Evolutionary conservation across 495 filamentous ascomycete species (phyloP).

Genomic region (Sabuloglossum arenarium): DNA sequence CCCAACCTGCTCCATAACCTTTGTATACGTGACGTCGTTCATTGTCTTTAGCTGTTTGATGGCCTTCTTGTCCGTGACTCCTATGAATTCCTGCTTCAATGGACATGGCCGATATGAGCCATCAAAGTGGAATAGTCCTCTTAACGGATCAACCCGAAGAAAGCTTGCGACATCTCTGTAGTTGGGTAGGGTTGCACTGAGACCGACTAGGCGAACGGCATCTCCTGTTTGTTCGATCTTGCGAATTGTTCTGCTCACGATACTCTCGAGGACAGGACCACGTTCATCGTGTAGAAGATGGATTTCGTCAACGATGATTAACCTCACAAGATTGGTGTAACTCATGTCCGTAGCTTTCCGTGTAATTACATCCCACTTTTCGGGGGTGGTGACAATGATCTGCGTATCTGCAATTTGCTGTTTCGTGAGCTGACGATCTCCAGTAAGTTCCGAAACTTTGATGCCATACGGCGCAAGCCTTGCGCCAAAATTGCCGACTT

Average conservation of each 20-base stretch:
- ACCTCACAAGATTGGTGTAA: conserved; percentile 87
- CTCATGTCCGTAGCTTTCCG: conserved; percentile 92
- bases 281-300: conserved; percentile 95
- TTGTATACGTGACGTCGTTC: conserved; percentile 97
- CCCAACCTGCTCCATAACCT: conserved; percentile 92
- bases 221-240: conserved; percentile 86
- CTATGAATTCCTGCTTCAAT: conserved; percentile 89
- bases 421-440: conserved; percentile 95
- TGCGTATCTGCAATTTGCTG: conserved; percentile 96
- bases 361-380: conserved; percentile 99
- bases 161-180: conserved; percentile 95
- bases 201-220: conserved; percentile 70
- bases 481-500: conserved; percentile 90
- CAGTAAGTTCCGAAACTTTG: conserved; percentile 79
- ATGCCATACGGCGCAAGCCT: conserved; percentile 81
- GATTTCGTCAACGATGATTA: conserved; percentile 96
- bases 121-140: conserved; percentile 91
- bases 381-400: conserved; percentile 94
- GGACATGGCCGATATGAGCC: conserved; percentile 86
- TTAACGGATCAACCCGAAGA: conserved; percentile 68
- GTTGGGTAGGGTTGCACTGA: conserved; percentile 91
- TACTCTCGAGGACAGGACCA: conserved; percentile 90
- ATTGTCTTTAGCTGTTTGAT: conserved; percentile 99
- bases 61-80: conserved; percentile 90
- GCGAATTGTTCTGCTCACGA: conserved; percentile 85